Conservation (phyloP, 768 basidiomycete species). For the Sarcodon aspratus region DNA sequence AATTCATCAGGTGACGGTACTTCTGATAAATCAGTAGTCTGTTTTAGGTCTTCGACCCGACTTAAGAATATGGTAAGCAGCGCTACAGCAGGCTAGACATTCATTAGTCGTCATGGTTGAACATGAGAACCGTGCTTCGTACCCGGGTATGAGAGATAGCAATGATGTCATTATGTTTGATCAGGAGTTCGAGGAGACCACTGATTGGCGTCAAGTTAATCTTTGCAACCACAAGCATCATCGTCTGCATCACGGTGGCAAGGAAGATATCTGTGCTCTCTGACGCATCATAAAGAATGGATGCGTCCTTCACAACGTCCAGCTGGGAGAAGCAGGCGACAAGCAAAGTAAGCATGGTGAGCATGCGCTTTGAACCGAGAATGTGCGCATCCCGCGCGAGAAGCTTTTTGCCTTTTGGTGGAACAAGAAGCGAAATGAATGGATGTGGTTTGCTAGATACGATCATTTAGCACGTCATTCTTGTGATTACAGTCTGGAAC, state of each 20-base stretch:
- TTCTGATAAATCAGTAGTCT: slow-evolving; percentile 40
- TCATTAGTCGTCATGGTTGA: slow-evolving; percentile 4
- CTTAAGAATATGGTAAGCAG: slow-evolving; percentile 85
- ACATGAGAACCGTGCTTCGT: slow-evolving; percentile 14
- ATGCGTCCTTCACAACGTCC: slow-evolving; percentile 78
- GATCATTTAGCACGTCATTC: background rate
- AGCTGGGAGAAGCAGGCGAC: slow-evolving; percentile 92
- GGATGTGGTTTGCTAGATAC: slow-evolving; percentile 78
- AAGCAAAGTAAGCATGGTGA: slow-evolving; percentile 81
- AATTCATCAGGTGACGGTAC: slow-evolving; percentile 61
- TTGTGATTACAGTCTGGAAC: background rate
- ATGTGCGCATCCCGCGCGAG: slow-evolving; percentile 83
- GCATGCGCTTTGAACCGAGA: slow-evolving; percentile 65
- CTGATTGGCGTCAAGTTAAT: slow-evolving; percentile 75
- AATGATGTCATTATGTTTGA: slow-evolving; percentile 69
- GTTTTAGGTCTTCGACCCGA: slow-evolving; percentile 87
- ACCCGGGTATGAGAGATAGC: slow-evolving; percentile 75
- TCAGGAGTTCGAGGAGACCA: slow-evolving; percentile 73
- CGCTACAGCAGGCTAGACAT: slow-evolving; percentile 76
- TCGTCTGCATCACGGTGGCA: slow-evolving; percentile 74
- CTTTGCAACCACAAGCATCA: slow-evolving; percentile 71
- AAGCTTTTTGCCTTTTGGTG: slow-evolving; percentile 88
- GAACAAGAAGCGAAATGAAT: slow-evolving; percentile 82
- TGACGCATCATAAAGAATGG: slow-evolving; percentile 49
- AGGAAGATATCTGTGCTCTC: slow-evolving; percentile 82